Evolutionary conservation across 2,329 filamentous ascomycete genomes (phyloP), one percentile per base, ranked within the genome.

Genomic region (Ophiobolus disseminans): DNA sequence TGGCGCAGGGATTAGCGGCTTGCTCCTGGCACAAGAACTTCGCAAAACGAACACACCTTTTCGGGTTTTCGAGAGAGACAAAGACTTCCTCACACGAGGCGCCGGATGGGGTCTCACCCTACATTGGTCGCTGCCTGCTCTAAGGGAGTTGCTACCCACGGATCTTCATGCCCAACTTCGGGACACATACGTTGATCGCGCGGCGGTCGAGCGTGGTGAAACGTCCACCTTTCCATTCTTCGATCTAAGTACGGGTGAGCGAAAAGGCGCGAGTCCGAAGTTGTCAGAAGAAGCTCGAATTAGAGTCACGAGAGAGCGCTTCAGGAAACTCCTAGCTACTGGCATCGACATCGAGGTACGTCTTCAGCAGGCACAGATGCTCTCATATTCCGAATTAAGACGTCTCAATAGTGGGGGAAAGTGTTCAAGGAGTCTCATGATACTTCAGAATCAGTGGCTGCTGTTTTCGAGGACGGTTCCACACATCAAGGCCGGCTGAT

Each of bases 1-100:
- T 16, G 62, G 62, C 25, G 62, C 58, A 13, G 63, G 63, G 9
- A 45, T 66, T 9, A 53, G 50, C 11, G 62, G 63, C 4, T 44
- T 66, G 10, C 53, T 50, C 5, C 50, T 66, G n/a, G 63, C 56
- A 6, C 62, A 66, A 39, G 49, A 44, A 17, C 54, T 66, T 10
- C 48, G 47, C 8, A 62, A 58, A 40, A 19, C 34, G 5, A 47
- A 47, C n/a, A 58, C 58, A 20, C 57, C 60, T 26, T 65, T 57
- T 22, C 38, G 46, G 19, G 54, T 66, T 25, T 63, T 53, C 48
- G 63, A 66, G 44, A 58, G 60, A 28, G 61, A 63, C 36, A n/a
- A 31, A 6, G 45, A 58, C 20, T 31, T 53, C 4, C 32, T 40
- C 2, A 37, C 43, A 30, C 49, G 51, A 20, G 55, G 45, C 16